A percentile compares a stretch with the other conserved stretches of the same genome.
Evolutionary conservation across 1,139 yeast species (phyloP).

Genomic region (Debaryomycetaceae sp.): DNA sequence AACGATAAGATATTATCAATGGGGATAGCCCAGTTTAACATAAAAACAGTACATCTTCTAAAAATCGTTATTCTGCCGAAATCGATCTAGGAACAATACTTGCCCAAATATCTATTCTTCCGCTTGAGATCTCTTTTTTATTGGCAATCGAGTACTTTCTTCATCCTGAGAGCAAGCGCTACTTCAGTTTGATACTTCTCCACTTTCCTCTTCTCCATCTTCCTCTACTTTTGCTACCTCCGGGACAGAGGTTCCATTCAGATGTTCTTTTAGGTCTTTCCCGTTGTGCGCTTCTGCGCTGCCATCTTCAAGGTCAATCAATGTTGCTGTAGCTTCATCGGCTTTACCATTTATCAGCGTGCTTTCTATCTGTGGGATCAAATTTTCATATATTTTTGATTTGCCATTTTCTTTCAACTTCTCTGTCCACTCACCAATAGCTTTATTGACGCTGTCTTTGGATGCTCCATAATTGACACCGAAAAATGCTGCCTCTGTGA

Average conservation of each 20-base stretch:
- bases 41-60: background rate
- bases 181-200: no score
- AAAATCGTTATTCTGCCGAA: background rate
- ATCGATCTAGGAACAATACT: background rate
- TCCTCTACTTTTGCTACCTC: conserved; percentile 13
- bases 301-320: conserved; percentile 31
- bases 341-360: conserved; percentile 13
- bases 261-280: conserved; percentile 9
- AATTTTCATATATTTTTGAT: conserved; percentile 56
- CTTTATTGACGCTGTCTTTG: conserved; percentile 33
- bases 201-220: conserved; percentile 7
- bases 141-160: conserved; percentile 13
- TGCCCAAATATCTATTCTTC: background rate
- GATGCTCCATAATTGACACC: conserved; percentile 71
- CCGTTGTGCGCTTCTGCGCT: conserved; percentile 1
- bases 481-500: conserved; percentile 81
- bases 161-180: no score
- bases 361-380: conserved; percentile 37
- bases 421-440: conserved; percentile 66
- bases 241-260: conserved; percentile 12
- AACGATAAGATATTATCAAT: background rate
- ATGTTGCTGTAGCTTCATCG: conserved; percentile 16
- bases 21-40: background rate
- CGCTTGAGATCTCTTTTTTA: conserved; percentile 4
- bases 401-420: conserved; percentile 52